Percentiles rank a stretch among this genome's conserved stretches.
phyloP scores from a whole-genome alignment of 2,329 filamentous ascomycete species.

The Aureobasidium mangrovei region DNA sequence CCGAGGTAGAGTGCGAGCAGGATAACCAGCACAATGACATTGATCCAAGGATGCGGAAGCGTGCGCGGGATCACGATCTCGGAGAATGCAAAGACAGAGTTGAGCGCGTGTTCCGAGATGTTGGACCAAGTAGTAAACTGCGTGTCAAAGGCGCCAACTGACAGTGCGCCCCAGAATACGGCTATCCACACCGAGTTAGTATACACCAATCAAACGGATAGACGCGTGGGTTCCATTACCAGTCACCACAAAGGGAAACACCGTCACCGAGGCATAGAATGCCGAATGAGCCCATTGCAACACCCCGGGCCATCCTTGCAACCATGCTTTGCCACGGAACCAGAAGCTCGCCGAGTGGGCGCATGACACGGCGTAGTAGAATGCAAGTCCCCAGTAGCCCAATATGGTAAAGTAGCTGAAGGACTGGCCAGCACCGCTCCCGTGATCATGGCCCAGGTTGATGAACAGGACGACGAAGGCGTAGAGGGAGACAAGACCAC shows the following conservation, averaged over 20 bases:
- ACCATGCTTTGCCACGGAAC: constrained; percentile 28
- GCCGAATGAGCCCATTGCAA: constrained; percentile 33
- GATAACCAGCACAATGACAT: constrained; percentile 60
- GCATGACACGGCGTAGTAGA: constrained; percentile 64
- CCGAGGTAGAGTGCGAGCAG: constrained; percentile 63
- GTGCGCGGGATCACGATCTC: constrained; percentile 65
- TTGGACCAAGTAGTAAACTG: constrained; percentile 45
- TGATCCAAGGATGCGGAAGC: constrained; percentile 52
- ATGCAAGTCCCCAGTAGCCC: constrained; percentile 73
- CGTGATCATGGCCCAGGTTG: constrained; percentile 56
- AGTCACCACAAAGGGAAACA: constrained; percentile 37
- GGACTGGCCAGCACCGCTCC: constrained; percentile 41
- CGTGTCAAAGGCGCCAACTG: constrained; percentile 26
- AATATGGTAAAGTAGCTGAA: constrained; percentile 81
- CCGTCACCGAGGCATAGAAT: constrained; percentile 35
- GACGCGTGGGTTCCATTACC: constrained; percentile 23
- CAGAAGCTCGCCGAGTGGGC: constrained; percentile 61
- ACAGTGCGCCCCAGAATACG: constrained; percentile 36
- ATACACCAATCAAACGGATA: too few relatives aligned
- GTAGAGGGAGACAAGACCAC: constrained; percentile 51
- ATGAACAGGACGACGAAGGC: constrained; percentile 61
- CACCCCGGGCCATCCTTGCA: constrained; percentile 30
- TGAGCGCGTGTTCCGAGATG: constrained; percentile 66
- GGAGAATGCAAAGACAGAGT: constrained; percentile 63
- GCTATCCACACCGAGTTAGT: constrained; percentile 20